These are phyloP conservation scores for Pelagophyceae sp. DNA, from an alignment of 352 stramenopile genomes.

Conservation along the genomic window DNA sequence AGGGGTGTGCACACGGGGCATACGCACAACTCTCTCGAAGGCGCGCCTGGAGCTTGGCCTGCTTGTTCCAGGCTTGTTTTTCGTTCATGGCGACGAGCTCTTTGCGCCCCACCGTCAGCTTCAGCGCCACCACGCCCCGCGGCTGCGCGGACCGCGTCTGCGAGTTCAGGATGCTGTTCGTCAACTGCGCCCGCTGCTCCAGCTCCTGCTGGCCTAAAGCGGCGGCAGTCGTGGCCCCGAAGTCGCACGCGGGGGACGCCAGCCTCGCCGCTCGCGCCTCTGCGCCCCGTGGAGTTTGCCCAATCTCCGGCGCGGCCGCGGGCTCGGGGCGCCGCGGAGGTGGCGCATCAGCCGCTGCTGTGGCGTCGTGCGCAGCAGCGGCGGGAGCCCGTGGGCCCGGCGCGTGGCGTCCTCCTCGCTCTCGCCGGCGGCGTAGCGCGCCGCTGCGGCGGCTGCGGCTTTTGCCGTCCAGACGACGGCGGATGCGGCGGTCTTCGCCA, in stretches of 20 bases:
- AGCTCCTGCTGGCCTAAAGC: background rate
- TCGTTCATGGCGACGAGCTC: conserved; percentile 6
- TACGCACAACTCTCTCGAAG: no score
- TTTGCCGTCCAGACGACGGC: no score
- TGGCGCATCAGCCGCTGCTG: no score
- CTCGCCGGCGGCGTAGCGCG: background rate
- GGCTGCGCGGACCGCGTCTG: background rate
- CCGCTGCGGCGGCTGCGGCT: background rate
- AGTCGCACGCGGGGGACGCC: no score
- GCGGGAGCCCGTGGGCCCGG: background rate
- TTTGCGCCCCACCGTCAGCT: background rate
- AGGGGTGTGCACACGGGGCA: no score
- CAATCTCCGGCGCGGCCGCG: no score
- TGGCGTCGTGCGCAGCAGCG: no score
- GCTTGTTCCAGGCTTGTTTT: background rate
- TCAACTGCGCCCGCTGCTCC: background rate
- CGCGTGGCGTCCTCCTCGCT: background rate
- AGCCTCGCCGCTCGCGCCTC: no score
- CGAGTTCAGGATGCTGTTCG: background rate
- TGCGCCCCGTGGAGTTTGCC: no score
- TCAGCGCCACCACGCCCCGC: background rate
- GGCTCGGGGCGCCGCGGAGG: no score
- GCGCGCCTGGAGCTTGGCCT: background rate
- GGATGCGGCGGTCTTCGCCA: background rate
- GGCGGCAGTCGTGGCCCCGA: no score